Conservation (phyloP, 441 rosid genomes). For the Populus trichocarpa region DNA sequence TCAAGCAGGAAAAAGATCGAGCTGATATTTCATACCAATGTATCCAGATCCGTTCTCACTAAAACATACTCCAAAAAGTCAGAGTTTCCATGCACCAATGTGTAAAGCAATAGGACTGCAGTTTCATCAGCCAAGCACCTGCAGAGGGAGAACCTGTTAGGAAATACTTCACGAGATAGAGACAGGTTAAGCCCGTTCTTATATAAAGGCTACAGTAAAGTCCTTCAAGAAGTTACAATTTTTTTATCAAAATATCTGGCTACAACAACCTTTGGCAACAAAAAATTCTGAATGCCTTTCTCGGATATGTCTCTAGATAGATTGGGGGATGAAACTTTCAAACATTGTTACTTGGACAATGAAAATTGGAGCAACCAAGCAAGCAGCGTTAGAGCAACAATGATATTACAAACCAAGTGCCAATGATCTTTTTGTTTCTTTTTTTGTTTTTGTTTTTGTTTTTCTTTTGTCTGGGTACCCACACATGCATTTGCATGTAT, state of each 20-base stretch:
- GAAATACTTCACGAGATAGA: constrained; percentile 19
- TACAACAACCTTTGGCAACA: background rate
- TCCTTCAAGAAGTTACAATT: background rate
- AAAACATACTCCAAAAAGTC: constrained; percentile 93
- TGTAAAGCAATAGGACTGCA: constrained; percentile 86
- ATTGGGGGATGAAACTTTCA: background rate
- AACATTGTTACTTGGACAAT: background rate
- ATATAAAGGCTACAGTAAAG: background rate
- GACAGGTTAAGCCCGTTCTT: background rate
- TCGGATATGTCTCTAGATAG: background rate
- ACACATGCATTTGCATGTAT: background rate
- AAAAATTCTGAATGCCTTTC: background rate
- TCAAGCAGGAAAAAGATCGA: background rate
- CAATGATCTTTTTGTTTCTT: background rate
- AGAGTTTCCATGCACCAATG: constrained; percentile 92
- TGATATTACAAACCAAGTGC: background rate
- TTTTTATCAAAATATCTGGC: background rate
- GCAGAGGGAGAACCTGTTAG: constrained; percentile 28
- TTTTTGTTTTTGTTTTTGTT: background rate
- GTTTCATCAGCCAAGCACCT: constrained; percentile 96
- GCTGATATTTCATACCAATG: constrained; percentile 59
- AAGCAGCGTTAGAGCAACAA: background rate
- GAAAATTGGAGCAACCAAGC: background rate
- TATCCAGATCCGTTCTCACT: constrained; percentile 97
- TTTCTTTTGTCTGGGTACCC: background rate